These are phyloP conservation scores for Mucor piriformis DNA, from an alignment of 371 early-diverging fungal species.

Conservation along the genomic window DNA sequence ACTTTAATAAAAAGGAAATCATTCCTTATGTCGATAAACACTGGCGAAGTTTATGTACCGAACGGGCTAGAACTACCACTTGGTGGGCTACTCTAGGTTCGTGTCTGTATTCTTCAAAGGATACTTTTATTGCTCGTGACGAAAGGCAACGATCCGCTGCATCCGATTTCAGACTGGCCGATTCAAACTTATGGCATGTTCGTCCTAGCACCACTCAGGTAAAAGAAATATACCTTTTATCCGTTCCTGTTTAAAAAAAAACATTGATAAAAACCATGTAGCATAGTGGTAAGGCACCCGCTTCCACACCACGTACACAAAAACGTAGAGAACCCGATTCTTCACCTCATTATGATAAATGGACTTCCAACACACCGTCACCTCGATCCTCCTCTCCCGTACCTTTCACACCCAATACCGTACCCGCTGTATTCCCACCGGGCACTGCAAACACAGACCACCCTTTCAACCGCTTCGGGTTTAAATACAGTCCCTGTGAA, in stretches of 20 bases:
- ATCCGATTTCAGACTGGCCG: constrained; percentile 64
- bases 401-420: constrained; percentile 26
- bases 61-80: constrained; percentile 64
- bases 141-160: constrained; percentile 68
- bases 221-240: neutral
- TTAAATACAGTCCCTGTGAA: constrained; percentile 67
- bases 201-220: constrained; percentile 55
- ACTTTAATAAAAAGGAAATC: constrained; percentile 71
- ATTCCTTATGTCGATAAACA: constrained; percentile 70
- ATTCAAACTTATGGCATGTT: constrained; percentile 68
- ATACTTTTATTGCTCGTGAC: constrained; percentile 63
- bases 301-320: constrained; percentile 21
- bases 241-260: neutral
- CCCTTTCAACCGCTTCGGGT: constrained; percentile 59
- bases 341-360: constrained; percentile 23
- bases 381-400: constrained; percentile 37
- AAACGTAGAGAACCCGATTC: constrained; percentile 28
- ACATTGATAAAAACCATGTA: too few relatives aligned
- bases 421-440: constrained; percentile 33
- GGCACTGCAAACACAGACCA: constrained; percentile 40
- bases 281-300: constrained; percentile 14
- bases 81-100: constrained; percentile 75
- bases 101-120: constrained; percentile 66
- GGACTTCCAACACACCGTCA: constrained; percentile 29
- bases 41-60: constrained; percentile 72